Evolutionary conservation across 768 basidiomycete genomes (phyloP), one percentile per base, ranked within the genome.

Genomic region (Trametes cingulata): DNA sequence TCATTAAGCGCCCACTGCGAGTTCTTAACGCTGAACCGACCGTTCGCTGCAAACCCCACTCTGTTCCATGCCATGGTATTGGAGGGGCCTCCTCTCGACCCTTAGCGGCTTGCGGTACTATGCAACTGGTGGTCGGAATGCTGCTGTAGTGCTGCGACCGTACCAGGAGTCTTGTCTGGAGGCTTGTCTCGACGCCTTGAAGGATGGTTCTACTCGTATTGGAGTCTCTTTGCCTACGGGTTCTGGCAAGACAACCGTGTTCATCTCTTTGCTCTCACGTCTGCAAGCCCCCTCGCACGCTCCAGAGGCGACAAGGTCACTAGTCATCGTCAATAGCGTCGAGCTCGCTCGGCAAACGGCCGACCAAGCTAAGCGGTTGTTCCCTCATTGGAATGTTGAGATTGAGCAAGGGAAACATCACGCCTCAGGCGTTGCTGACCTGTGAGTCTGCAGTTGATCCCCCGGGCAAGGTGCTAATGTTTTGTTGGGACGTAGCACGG

Each of bases 341-440:
- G 95, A 98, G 71, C 85, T 98, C 25, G 96, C 94, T 3, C 80
- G 81, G 41, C 96, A 98, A 72, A 88, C 95, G 6, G 90, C 91
- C 13, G 75, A 76, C 19, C 91, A 93, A 65, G 88, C 91, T 8
- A 71, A 76, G 60, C 73, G 75, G 25, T 72, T 91, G 33, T 86
- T 87, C 67, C 90, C 93, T 1, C 73, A 83, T 5, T 88, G 90
- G 85, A 80, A 74, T 12, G 87, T 98, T 2, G 95, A 98, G 74
- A 90, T 98, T 50, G 96, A 98, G 73, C 96, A 98, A 73, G 93
- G 93, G 3, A 86, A 82, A 67, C 81, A 93, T 63, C 80, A 76
- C 43, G 93, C 94, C 3, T 84, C 85, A 27, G 96, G 95, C 6
- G 54, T 68, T 24, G 94, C 96, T 40, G 93, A 98, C 70, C 83